Evolutionary conservation across 768 basidiomycete genomes (phyloP).

Genomic region (Sporobolomyces phaffii): DNA sequence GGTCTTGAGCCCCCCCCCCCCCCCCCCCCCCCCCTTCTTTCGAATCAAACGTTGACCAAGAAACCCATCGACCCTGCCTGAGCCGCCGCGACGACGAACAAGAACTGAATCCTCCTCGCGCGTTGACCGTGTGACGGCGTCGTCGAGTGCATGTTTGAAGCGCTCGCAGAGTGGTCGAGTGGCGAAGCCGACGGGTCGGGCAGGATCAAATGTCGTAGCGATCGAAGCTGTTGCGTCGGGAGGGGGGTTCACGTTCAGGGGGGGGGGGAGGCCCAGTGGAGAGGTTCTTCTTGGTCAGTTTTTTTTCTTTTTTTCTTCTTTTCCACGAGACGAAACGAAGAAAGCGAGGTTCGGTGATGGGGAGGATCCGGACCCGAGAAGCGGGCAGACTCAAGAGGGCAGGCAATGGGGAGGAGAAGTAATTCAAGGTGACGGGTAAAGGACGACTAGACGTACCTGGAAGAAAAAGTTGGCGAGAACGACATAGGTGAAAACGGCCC

Average conservation of each 20-base stretch:
- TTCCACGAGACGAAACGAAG: too few species aligned
- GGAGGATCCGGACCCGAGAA: too few species aligned
- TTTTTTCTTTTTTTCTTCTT: too few species aligned
- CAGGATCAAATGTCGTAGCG: conserved; percentile 81
- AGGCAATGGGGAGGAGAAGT: too few species aligned
- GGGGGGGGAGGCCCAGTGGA: not conserved
- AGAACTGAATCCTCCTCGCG: conserved; percentile 76
- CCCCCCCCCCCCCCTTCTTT: too few species aligned
- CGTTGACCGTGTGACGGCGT: conserved; percentile 73
- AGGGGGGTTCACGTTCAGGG: not conserved
- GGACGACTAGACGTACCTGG: conserved; percentile 70
- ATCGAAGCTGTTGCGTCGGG: conserved; percentile 65
- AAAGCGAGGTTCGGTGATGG: too few species aligned
- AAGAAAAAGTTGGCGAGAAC: conserved; percentile 90
- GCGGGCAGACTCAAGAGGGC: too few species aligned
- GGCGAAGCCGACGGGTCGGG: conserved; percentile 61
- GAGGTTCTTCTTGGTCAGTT: too few species aligned
- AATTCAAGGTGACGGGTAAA: too few species aligned
- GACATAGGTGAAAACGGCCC: conserved; percentile 69
- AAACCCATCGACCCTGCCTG: conserved; percentile 83
- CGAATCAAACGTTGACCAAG: conserved; percentile 66
- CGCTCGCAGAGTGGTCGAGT: conserved; percentile 35
- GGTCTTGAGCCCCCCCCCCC: too few species aligned
- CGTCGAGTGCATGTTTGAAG: conserved; percentile 39
- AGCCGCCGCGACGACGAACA: conserved; percentile 74